phyloP scores from a whole-genome alignment of 2,329 filamentous ascomycete species.

The Monascus ruber region DNA sequence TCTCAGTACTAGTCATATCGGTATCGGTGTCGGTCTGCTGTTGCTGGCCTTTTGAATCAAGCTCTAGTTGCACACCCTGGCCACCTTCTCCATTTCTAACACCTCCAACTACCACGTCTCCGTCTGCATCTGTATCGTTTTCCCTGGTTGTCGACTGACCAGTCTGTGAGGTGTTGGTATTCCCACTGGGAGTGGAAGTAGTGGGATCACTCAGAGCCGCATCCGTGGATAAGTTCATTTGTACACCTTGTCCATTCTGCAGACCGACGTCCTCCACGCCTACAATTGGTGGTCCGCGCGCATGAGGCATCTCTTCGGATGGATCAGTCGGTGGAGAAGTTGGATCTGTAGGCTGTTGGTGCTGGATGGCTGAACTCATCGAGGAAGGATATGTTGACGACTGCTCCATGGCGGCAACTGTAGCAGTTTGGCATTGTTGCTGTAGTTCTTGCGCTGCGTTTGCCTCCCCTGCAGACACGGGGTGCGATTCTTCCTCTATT shows the following conservation, averaged over 20 bases:
- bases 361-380: too few species aligned
- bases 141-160: constrained; percentile 4
- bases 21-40: background rate
- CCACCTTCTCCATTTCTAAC: constrained; percentile 7
- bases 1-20: too few species aligned
- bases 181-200: constrained; percentile 3
- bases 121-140: constrained; percentile 16
- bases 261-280: constrained; percentile 79
- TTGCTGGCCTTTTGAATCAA: background rate
- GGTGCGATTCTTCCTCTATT: background rate
- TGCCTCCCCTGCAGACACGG: background rate
- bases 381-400: too few species aligned
- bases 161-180: constrained; percentile 5
- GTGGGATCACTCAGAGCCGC: constrained; percentile 2
- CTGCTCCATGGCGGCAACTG: background rate
- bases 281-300: constrained; percentile 71
- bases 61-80: background rate
- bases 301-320: constrained; percentile 59
- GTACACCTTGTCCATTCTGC: constrained; percentile 44
- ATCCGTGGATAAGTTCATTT: constrained; percentile 24
- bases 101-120: constrained; percentile 29
- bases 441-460: background rate
- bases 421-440: background rate
- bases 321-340: constrained; percentile 35
- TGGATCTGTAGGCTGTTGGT: background rate